Evolutionary conservation across 2,329 filamentous ascomycete genomes (phyloP), one percentile per base, ranked within the genome.

Genomic region (Cercospora berteroae): DNA sequence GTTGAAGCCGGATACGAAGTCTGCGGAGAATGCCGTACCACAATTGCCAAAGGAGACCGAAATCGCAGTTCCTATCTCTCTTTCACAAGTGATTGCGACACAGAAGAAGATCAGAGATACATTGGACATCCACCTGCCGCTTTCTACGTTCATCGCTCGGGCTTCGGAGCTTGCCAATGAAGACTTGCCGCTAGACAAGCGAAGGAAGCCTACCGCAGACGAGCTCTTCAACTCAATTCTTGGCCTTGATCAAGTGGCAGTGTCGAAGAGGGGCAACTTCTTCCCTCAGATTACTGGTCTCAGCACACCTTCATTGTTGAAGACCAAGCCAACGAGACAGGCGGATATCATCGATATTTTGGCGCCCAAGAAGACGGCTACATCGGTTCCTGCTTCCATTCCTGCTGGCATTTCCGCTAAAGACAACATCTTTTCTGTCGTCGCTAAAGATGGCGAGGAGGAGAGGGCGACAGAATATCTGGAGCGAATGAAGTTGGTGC

Each of bases 191-290:
- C 83, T 86, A 29, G 86, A 88, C 5, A 84, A 88, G 67, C 83
- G 83, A 68, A 84, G 86, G 56, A 85, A 88, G 76, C 90, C 90
- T 13, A 89, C 91, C 0, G 83, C 90, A 39, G 87, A 93, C 76
- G 93, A 96, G 78, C 87, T 99, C 12, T 98, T 98, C 81, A 89
- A 97, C 77, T 89, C 94, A 74, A 85, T 98, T 13, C 86, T 99
- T 7, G 94, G 94, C 9, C 82, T 93, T 20, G 81, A 86, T 72
- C 81, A 83, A 66, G 83, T 86, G 66, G 66, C 67, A 10, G 74
- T 70, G 36, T 83, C 87, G 33, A 84, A 77, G 78, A 87, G 78
- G 81, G 93, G 82, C 71, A 83, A 82, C 85, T 96, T 86, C 78
- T 87, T 86, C 9, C 93, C 94, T 1, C 88, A 93, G 75, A 87